Evolutionary conservation across 2,329 filamentous ascomycete species (phyloP), one percentile per base, ranked within the genome.

Genomic region (Cryphonectria parasitica): DNA sequence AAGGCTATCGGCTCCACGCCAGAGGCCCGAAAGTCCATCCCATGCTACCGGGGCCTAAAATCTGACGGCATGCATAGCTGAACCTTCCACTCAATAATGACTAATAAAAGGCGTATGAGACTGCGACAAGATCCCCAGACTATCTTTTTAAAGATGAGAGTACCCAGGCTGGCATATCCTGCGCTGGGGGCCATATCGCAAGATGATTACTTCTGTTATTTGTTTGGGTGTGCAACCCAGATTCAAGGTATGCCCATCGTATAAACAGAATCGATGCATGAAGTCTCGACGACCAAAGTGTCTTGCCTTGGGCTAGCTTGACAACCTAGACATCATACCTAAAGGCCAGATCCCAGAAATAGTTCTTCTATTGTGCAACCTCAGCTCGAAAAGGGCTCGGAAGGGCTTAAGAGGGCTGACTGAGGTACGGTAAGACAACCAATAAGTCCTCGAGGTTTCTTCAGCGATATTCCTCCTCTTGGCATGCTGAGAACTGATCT

Each of bases 11-110:
- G n/a, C 34, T 19, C 34, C 8, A 13, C 8, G 19, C 36, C 60
- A 41, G 31, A 62, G 34, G n/a, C 41, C 34, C 41, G 60, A 25
- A 34, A n/a, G 34, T 4, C 45, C 45, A 39, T 39, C 34, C 60
- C 31, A 62, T 39, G 34, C 60, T 7, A 62, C 34, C 11, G n/a
- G 60, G 34, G 19, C 60, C 34, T 15, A 36, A 41, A 62, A 62
- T 62, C 60, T 39, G 25, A 41, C 60, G 17, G 60, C 34, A 41
- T 62, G 34, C 19, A 39, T 36, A 62, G 60, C 60, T 58, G 60
- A 41, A 62, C 11, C 7, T n/a, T 17, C 41, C 36, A 17, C 60
- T 25, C 22, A 25, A 58, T 49, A 39, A 49, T 45, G 25, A 34
- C 54, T 28, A 19, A 6, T 13, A 8, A 11, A 31, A 25, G 54